Conservation (phyloP, 2,329 filamentous ascomycete genomes). For the Lizonia empirigonia region DNA sequence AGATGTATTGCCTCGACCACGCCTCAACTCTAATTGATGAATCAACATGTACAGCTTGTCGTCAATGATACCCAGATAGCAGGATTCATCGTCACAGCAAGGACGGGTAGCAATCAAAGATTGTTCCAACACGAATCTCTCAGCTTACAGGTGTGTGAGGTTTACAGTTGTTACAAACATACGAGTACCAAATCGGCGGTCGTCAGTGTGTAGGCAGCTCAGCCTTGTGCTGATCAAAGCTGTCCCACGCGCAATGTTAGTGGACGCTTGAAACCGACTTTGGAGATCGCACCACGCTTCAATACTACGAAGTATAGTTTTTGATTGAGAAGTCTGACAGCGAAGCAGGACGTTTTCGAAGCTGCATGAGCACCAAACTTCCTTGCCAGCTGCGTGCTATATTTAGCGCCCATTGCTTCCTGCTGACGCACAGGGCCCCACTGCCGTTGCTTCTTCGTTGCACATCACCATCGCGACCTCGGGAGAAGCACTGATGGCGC, state of each 20-base stretch:
- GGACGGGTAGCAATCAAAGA: background rate
- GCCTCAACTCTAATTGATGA: background rate
- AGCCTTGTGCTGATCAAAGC: conserved; percentile 7
- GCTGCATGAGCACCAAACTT: conserved; percentile 1
- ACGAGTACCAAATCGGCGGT: conserved; percentile 1
- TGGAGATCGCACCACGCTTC: background rate
- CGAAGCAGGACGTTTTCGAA: background rate
- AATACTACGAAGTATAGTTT: too few relatives aligned
- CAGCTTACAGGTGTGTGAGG: background rate
- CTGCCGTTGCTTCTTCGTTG: background rate
- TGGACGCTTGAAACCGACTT: background rate
- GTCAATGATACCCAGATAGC: background rate
- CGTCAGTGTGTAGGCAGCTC: conserved; percentile 7
- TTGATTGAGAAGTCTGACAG: background rate
- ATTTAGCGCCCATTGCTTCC: conserved; percentile 9
- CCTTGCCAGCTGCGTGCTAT: conserved; percentile 6
- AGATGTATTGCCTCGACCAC: conserved; percentile 14
- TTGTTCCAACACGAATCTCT: background rate
- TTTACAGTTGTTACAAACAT: background rate
- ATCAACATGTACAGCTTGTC: conserved; percentile 4
- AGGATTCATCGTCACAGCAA: background rate
- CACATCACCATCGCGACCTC: conserved; percentile 2
- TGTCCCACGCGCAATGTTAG: background rate
- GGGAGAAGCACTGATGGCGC: background rate
- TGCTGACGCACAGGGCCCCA: conserved; percentile 12